Evolutionary conservation across 2,329 filamentous ascomycete genomes (phyloP), one percentile per base, ranked within the genome.

Genomic region (Cercospora sp.): DNA sequence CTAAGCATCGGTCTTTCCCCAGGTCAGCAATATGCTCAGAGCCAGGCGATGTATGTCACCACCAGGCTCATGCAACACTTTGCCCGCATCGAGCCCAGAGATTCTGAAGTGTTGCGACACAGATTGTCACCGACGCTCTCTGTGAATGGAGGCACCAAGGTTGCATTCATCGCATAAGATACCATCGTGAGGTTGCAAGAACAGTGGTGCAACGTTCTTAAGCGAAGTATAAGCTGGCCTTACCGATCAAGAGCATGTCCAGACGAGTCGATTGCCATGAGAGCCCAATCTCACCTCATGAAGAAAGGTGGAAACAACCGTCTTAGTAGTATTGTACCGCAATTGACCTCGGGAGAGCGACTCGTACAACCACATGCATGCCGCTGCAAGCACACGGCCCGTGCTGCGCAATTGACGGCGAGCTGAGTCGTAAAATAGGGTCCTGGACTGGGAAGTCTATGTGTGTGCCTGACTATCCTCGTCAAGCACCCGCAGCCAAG

Each of bases 31-130:
- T 83, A 82, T 70, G 82, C 81, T 10, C 74, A 83, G 5, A 82
- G 79, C 0, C 80, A 83, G 69, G 81, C 82, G 74, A 78, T 71
- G 0, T 84, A 82, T 69, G 81, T 81, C 26, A 73, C 83, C 26
- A 79, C 81, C 12, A 74, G 82, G 31, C 58, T 83, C 55, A 76
- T 83, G 63, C 80, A 83, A 75, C 73, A 75, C 18, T 83, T 81
- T 67, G 48, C 33, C 7, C 45, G 36, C 16, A 61, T 68, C 20
- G 58, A 68, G 36, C 36, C 42, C n/a, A 42, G 42, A 33, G 63
- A 63, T 28, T 42, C 28, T 16, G 36, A 13, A 18, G n/a, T 31
- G 30, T 65, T 63, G 58, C 36, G 30, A 26, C 57, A 64, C 33
- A 55, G 42, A 23, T 45, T 66, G 9, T 30, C 58, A 4, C 36